These are phyloP conservation scores for Pascua guehoae DNA, from an alignment of 1,284 basidiomycete genomes.

Conservation along the genomic window DNA sequence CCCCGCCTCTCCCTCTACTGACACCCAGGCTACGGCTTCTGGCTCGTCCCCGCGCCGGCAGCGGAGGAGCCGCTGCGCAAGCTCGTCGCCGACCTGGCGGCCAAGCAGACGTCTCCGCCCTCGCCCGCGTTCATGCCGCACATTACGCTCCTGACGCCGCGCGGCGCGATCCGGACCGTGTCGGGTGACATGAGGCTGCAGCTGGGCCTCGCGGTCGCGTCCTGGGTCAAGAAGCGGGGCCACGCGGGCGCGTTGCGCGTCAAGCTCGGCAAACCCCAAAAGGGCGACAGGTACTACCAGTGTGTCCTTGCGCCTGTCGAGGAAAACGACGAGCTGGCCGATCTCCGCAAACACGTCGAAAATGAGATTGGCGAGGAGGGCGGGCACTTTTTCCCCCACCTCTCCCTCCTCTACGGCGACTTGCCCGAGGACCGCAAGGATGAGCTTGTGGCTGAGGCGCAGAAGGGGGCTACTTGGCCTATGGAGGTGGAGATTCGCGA, in stretches of 20 bases:
- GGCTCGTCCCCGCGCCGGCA: conserved; percentile 18
- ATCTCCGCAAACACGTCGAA: conserved; percentile 13
- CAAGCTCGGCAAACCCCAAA: conserved; percentile 4
- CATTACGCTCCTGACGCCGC: conserved; percentile 32
- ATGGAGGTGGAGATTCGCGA: conserved; percentile 1
- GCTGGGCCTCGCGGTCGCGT: background rate
- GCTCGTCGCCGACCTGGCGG: conserved; percentile 17
- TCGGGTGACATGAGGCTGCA: background rate
- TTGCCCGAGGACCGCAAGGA: conserved; percentile 16
- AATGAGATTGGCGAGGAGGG: conserved; percentile 2
- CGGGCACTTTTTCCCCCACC: conserved; percentile 35
- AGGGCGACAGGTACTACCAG: conserved; percentile 35
- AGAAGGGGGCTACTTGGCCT: conserved; percentile 2
- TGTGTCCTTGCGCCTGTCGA: conserved; percentile 34
- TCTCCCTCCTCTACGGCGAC: conserved; percentile 37
- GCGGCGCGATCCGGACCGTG: conserved; percentile 1
- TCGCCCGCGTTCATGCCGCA: conserved; percentile 33
- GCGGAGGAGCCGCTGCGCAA: conserved; percentile 4
- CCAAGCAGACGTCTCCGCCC: background rate
- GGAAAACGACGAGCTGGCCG: conserved; percentile 12
- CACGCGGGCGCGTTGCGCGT: background rate
- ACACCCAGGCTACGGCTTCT: conserved; percentile 22
- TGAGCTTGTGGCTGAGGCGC: conserved; percentile 21
- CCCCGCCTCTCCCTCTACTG: background rate
- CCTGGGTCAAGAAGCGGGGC: background rate